phyloP scores from a whole-genome alignment of 192 early-diverging fungal species.

The Mycoemilia scoparia region DNA sequence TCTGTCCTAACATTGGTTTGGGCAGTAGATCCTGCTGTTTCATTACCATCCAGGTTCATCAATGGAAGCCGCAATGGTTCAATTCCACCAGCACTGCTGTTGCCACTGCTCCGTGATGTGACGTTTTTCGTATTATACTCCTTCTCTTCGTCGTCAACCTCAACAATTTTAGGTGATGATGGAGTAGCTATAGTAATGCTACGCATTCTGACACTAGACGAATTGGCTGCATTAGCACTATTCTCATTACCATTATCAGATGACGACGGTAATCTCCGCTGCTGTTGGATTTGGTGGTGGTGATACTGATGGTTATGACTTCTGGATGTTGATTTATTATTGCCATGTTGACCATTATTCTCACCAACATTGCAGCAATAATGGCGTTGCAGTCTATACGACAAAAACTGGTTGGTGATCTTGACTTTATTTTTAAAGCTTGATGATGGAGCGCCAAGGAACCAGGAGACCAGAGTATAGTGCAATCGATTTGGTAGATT shows the following conservation, averaged over 20 bases:
- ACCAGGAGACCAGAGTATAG: constrained; percentile 72
- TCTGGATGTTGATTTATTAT: constrained; percentile 4
- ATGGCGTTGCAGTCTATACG: constrained; percentile 57
- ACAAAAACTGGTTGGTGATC: constrained; percentile 72
- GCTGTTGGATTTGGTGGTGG: constrained; percentile 18
- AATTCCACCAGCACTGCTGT: too few species aligned
- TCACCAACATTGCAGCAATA: constrained; percentile 10
- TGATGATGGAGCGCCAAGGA: constrained; percentile 37
- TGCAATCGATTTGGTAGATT: constrained; percentile 73
- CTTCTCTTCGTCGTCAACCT: too few species aligned
- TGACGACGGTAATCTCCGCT: constrained; percentile 14
- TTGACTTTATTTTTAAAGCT: constrained; percentile 54
- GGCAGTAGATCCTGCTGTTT: too few species aligned
- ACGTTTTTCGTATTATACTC: too few species aligned
- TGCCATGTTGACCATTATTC: too few species aligned
- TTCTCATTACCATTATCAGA: too few species aligned
- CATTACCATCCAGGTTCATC: too few species aligned
- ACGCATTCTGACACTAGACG: neutral
- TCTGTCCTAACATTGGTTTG: too few species aligned
- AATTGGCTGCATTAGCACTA: neutral
- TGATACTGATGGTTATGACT: constrained; percentile 17
- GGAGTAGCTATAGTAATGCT: too few species aligned
- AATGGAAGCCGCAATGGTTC: too few species aligned
- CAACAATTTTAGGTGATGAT: too few species aligned
- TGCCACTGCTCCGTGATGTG: too few species aligned